A percentile compares a stretch with the other conserved stretches of the same genome.
Evolutionary conservation across 2,329 filamentous ascomycete genomes (phyloP).

Genomic region (Exophiala xenobiotica): DNA sequence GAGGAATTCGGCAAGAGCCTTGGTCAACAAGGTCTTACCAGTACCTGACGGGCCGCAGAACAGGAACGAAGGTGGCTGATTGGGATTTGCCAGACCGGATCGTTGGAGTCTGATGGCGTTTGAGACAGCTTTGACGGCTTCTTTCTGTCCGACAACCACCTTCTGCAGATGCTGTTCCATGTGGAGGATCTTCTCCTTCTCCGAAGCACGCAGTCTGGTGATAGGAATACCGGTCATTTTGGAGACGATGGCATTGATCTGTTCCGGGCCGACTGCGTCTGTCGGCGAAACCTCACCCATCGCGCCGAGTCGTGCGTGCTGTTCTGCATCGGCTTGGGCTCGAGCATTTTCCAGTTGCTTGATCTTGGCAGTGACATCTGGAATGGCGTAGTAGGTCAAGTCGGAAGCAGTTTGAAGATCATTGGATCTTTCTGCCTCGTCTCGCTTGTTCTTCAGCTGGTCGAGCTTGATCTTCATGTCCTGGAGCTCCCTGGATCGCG

Average conservation of each 20-base stretch:
- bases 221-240: slow-evolving; percentile 99
- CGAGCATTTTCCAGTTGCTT: slow-evolving; percentile 78
- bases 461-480: slow-evolving; percentile 95
- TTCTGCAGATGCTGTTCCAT: slow-evolving; percentile 88
- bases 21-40: slow-evolving; percentile 95
- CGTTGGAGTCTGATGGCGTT: slow-evolving; percentile 95
- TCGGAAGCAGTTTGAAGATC: slow-evolving; percentile 88
- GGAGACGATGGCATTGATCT: slow-evolving; percentile 98
- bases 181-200: slow-evolving; percentile 96
- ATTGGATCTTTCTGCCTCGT: slow-evolving; percentile 84
- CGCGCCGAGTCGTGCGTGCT: slow-evolving; percentile 55
- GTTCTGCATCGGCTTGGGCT: slow-evolving; percentile 70
- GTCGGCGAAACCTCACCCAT: slow-evolving; percentile 74
- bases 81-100: slow-evolving; percentile 91
- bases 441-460: slow-evolving; percentile 82
- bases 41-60: slow-evolving; percentile 99
- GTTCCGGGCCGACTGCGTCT: slow-evolving; percentile 90
- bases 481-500: slow-evolving; percentile 86
- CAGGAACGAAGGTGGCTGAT: slow-evolving; percentile 94
- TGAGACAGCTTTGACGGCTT: slow-evolving; percentile 88
- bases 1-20: slow-evolving; percentile 93
- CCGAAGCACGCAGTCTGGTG: slow-evolving; percentile 86
- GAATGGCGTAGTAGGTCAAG: slow-evolving; percentile 95
- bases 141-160: slow-evolving; percentile 88
- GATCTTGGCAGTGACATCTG: slow-evolving; percentile 81